These are phyloP conservation scores for Sarcodon aspratus DNA, from an alignment of 768 basidiomycete species.

Conservation along the genomic window DNA sequence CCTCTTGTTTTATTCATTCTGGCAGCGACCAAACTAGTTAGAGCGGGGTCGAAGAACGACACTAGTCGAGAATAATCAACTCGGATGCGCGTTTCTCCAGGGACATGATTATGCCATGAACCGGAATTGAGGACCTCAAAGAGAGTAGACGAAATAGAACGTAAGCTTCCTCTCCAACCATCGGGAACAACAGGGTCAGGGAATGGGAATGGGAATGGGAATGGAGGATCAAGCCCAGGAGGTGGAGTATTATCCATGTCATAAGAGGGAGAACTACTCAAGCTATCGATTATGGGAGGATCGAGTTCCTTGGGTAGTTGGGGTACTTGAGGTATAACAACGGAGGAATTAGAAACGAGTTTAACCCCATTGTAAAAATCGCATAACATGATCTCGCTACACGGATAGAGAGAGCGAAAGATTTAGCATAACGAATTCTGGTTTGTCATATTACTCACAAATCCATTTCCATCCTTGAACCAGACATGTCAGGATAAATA, in stretches of 20 bases:
- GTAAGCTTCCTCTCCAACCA: not conserved
- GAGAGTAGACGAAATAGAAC: slow-evolving; percentile 26
- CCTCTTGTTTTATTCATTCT: not conserved
- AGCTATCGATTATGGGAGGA: too few species aligned
- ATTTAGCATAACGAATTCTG: not conserved
- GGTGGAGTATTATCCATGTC: too few species aligned
- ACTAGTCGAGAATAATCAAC: slow-evolving; percentile 12
- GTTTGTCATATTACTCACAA: not conserved
- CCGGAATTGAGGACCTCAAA: slow-evolving; percentile 14
- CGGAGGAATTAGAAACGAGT: not conserved
- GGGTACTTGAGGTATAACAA: too few species aligned
- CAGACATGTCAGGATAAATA: not conserved
- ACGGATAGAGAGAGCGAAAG: too few species aligned
- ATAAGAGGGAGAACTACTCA: too few species aligned
- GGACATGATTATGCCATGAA: slow-evolving; percentile 14
- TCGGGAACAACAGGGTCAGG: too few species aligned
- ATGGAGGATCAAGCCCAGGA: too few species aligned
- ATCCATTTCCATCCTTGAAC: not conserved
- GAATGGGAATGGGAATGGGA: too few species aligned
- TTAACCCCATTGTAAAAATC: slow-evolving; percentile 30
- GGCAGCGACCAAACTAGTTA: slow-evolving; percentile 11
- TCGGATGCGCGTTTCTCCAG: slow-evolving; percentile 16
- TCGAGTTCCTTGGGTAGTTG: too few species aligned
- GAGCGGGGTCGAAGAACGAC: slow-evolving; percentile 16
- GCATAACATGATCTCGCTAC: slow-evolving; percentile 39